These are phyloP conservation scores for Gentiana straminea DNA, from an alignment of 257 asterid genomes.

Conservation along the genomic window DNA sequence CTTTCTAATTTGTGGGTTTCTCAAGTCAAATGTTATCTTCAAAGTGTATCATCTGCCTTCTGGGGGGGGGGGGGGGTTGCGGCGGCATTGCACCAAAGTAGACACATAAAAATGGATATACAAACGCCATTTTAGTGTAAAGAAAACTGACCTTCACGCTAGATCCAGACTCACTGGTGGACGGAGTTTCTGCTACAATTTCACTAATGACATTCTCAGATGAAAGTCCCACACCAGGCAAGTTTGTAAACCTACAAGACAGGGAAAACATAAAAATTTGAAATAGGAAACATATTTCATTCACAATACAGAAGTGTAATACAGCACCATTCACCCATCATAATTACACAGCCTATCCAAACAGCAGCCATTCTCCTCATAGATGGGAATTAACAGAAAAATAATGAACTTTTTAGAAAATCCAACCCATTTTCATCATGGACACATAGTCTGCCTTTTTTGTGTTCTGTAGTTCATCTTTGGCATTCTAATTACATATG, in stretches of 20 bases:
- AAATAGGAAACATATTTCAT: slow-evolving; percentile 12
- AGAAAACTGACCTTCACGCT: slow-evolving; percentile 47
- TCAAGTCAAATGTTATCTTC: not conserved
- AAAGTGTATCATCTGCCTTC: not conserved
- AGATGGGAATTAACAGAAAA: too few species aligned
- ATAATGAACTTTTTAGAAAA: too few species aligned
- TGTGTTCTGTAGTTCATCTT: too few species aligned
- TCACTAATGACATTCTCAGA: slow-evolving; percentile 57
- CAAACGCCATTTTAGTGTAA: not conserved
- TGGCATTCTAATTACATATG: too few species aligned
- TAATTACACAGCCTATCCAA: too few species aligned
- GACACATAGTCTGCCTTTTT: too few species aligned
- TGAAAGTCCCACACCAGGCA: slow-evolving; percentile 53
- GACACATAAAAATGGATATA: too few species aligned
- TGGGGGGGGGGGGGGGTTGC: too few species aligned
- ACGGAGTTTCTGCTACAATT: slow-evolving; percentile 36
- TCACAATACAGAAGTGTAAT: not conserved
- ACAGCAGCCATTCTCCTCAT: too few species aligned
- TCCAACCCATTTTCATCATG: too few species aligned
- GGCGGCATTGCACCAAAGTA: too few species aligned
- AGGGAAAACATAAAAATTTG: slow-evolving; percentile 12
- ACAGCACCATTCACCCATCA: too few species aligned
- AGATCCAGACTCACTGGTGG: slow-evolving; percentile 67
- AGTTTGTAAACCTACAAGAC: slow-evolving; percentile 44
- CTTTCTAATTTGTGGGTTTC: not conserved